Evolutionary conservation across 345 rosid species (phyloP).

Genomic region (Kandelia obovata): DNA sequence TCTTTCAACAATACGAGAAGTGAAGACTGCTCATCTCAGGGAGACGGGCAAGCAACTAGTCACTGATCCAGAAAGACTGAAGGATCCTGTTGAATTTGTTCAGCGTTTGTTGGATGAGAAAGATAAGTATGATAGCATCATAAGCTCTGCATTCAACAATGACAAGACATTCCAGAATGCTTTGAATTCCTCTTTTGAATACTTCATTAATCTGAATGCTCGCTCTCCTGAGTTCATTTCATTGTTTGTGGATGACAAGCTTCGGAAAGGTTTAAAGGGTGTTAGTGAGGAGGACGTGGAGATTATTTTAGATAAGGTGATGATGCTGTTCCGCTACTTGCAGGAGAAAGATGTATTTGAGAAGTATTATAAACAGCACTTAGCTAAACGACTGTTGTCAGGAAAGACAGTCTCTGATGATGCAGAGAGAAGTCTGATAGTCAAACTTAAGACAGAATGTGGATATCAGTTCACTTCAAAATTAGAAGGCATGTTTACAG

Average conservation of each 20-base stretch:
- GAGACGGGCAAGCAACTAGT: slow-evolving; percentile 91
- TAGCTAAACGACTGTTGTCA: slow-evolving; percentile 91
- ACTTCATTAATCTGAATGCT: slow-evolving; percentile 79
- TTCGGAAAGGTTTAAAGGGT: slow-evolving; percentile 88
- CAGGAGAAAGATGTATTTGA: slow-evolving; percentile 98
- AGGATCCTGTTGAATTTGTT: slow-evolving; percentile 95
- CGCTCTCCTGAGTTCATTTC: slow-evolving; percentile 98
- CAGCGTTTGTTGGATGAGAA: slow-evolving; percentile 89
- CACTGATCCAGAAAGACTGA: slow-evolving; percentile 84
- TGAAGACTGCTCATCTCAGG: slow-evolving; percentile 88
- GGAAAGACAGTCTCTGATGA: slow-evolving; percentile 94
- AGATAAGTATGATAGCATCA: slow-evolving; percentile 79
- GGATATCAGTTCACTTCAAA: slow-evolving; percentile 97
- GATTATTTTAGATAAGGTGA: slow-evolving; percentile 88
- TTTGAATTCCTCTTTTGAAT: slow-evolving; percentile 85
- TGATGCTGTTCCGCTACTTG: slow-evolving; percentile 97
- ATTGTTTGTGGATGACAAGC: slow-evolving; percentile 89
- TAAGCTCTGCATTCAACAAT: slow-evolving; percentile 62
- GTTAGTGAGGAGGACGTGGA: slow-evolving; percentile 92
- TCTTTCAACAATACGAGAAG: slow-evolving; percentile 69
- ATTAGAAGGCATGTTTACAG: slow-evolving; percentile 97
- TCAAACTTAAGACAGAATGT: slow-evolving; percentile 95
- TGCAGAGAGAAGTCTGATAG: slow-evolving; percentile 92
- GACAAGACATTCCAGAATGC: slow-evolving; percentile 98
- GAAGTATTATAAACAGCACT: slow-evolving; percentile 96